Evolutionary conservation across 2,329 filamentous ascomycete species (phyloP), one percentile per base, ranked within the genome.

Genomic region (Cladosporium cucumerinum): DNA sequence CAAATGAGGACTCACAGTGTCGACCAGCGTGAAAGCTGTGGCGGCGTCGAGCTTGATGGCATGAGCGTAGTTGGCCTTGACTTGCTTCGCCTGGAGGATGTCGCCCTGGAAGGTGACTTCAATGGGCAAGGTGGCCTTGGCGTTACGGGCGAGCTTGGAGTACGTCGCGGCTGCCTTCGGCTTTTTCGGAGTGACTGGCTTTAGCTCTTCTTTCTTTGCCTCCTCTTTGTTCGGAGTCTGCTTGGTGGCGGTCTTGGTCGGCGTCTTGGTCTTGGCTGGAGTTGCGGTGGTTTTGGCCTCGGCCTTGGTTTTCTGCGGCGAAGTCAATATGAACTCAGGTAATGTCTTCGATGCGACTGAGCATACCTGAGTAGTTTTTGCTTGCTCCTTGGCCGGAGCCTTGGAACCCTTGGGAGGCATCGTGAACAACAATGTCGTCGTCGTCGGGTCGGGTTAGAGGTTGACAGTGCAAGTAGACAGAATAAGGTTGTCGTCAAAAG

Each of bases 1-100:
- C 1, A 6, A 39, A 28, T 28, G 3, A n/a, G n/a, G 11, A 69
- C 72, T 64, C 67, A 76, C 75, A 7, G 74, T 73, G 34, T 71
- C 72, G 21, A 72, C 52, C 4, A 78, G 66, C 12, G 67, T 65
- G 69, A 79, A 79, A 1, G 71, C 67, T 25, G 71, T 68, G 5
- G 68, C 54, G 25, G 73, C 73, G 3, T 69, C 66, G 8, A 79
- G 67, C 62, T 74, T 75, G 46, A 79, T 30, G 2, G 68, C 64
- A 39, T 76, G 73, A 21, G 64, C 66, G 61, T 68, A 75, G 16
- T 66, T 69, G 18, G 34, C 3, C 16, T 49, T 51, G 51, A 57
- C 43, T 23, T 48, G 43, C 54, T 66, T 67, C 21, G 72, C 68
- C 12, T 69, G 61, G 12, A 66, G 51, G 10, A 63, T 65, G 0